Base-by-base conservation (phyloP, 805 yeast genomes). In the Tetrapisispora nanseiensis region DNA sequence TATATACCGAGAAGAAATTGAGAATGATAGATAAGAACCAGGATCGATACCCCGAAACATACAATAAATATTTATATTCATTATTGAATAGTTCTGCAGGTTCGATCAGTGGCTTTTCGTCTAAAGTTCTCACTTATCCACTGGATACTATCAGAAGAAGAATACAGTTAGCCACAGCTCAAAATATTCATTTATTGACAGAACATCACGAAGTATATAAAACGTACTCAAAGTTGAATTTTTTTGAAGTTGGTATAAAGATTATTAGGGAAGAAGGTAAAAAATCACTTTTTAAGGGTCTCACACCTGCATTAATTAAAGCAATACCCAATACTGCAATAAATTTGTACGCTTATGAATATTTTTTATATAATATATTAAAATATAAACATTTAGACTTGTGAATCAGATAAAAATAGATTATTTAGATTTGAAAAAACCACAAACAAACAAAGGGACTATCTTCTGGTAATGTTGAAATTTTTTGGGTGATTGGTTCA, bases 41-140 rank as follows among this genome's bases (percentile, higher is more conserved):
- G 9, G 8, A 29, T n/a, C 15, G 16, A n/a, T 9, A 15, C n/a
- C 15, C 15, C 32, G 10, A 5, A n/a, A 5, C 10, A n/a, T 29
- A 4, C 19, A n/a, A 6, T 29, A 32, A 9, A 28, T 4, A 4
- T 37, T 40, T 37, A 29, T 10, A 3, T n/a, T n/a, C 45, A 46
- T 49, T 30, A 39, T 69, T 26, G 80, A 78, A 51, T 76, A 80
- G 6, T 44, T 74, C 28, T 74, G 90, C 57, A 82, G 95, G 35
- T 66, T 40, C 86, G 30, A 39, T 76, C 0, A 95, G 96, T 0
- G 97, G 97, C 0, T 68, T 77, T 0, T 50, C 76, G 3, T 74
- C 95, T 11, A 92, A 92, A 59, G 73, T 78, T 0, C 49, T 77
- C 0, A 79, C 86, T 0, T 92, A 86, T 61, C 98, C 98, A 0